Evolutionary conservation across 164 flowering plant species (phyloP).

Genomic region (Chimonanthus salicifolius): DNA sequence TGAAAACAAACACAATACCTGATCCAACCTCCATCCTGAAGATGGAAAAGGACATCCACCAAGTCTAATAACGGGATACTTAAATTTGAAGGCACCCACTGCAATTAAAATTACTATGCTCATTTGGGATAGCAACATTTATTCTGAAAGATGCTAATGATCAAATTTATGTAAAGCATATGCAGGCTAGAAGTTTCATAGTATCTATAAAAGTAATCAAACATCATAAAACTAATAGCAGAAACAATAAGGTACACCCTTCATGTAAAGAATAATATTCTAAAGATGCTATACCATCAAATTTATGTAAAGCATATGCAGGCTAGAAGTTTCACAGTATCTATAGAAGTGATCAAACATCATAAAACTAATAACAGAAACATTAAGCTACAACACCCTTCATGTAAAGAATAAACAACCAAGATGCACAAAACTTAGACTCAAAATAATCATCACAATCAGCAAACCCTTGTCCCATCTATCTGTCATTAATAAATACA

Average conservation of each 20-base stretch:
- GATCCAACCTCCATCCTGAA: conserved; percentile 98
- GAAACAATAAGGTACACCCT: too few species aligned
- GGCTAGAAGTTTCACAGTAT: conserved; percentile 3
- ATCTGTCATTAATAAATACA: too few species aligned
- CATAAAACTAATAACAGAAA: background rate
- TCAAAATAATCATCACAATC: too few species aligned
- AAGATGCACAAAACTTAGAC: too few species aligned
- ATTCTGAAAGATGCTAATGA: conserved; percentile 1
- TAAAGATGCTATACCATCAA: background rate
- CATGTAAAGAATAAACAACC: background rate
- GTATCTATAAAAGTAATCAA: background rate
- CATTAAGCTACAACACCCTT: background rate
- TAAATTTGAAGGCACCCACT: conserved; percentile 96
- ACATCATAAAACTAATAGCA: background rate
- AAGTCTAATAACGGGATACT: conserved; percentile 77
- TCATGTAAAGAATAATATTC: background rate
- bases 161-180: conserved; percentile 1
- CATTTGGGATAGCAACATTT: background rate
- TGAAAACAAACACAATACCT: conserved; percentile 40
- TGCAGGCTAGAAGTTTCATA: background rate
- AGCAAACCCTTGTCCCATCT: too few species aligned
- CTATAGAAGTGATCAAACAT: background rate
- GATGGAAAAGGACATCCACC: conserved; percentile 92
- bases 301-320: background rate
- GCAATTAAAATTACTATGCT: conserved; percentile 14